Conservation (phyloP, 306 rosid genomes). For the Sphenostylis stenocarpa region DNA sequence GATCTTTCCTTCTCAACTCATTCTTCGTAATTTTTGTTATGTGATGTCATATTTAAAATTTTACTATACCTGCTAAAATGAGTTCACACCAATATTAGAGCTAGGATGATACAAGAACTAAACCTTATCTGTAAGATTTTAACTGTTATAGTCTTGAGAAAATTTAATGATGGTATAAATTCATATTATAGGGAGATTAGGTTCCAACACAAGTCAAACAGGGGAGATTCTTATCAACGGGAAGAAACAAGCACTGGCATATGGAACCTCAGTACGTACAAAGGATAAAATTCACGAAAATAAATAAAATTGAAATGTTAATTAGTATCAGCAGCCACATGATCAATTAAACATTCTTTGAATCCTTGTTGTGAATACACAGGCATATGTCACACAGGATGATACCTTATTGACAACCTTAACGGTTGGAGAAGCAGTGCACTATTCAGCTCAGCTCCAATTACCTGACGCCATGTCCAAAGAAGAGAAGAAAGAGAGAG, state of each 20-base stretch:
- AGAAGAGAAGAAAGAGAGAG: slow-evolving; percentile 46
- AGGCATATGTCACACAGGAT: slow-evolving; percentile 57
- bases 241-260: slow-evolving; percentile 34
- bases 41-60: too few species aligned
- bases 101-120: neutral
- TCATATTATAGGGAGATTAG: slow-evolving; percentile 40
- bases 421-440: slow-evolving; percentile 49
- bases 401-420: slow-evolving; percentile 41
- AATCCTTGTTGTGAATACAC: neutral
- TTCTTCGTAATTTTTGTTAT: too few species aligned
- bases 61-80: too few species aligned
- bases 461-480: slow-evolving; percentile 45
- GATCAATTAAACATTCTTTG: neutral
- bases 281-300: neutral
- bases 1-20: neutral
- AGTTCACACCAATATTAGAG: too few species aligned
- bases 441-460: slow-evolving; percentile 56
- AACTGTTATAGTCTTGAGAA: neutral
- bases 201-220: slow-evolving; percentile 35
- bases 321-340: neutral
- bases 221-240: slow-evolving; percentile 44
- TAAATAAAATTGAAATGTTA: neutral
- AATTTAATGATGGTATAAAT: neutral
- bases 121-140: neutral
- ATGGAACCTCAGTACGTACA: slow-evolving; percentile 41